A percentile compares a stretch with the other conserved stretches of the same genome.
Evolutionary conservation across 768 basidiomycete species (phyloP).

Genomic region (Lentinula guzmanii): DNA sequence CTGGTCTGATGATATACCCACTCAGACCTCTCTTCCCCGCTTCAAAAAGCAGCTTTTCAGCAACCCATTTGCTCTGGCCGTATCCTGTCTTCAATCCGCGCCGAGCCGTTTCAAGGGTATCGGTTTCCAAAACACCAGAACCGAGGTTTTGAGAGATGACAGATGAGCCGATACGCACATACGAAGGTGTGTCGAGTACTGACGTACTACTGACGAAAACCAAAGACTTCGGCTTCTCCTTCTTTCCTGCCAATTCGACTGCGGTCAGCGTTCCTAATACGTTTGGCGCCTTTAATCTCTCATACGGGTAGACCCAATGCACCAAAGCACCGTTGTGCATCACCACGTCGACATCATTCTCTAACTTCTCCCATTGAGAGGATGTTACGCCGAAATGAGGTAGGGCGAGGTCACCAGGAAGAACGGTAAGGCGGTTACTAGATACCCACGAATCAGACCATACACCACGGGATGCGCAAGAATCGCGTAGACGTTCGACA

Average conservation of each 20-base stretch:
- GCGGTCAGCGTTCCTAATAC: conserved; percentile 88
- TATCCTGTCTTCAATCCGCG: conserved; percentile 81
- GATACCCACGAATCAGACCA: conserved; percentile 86
- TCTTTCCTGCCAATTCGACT: conserved; percentile 66
- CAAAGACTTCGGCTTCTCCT: conserved; percentile 65
- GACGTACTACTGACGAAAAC: conserved; percentile 96
- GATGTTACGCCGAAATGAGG: conserved; percentile 65
- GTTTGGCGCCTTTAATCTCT: conserved; percentile 85
- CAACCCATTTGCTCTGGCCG: conserved; percentile 98
- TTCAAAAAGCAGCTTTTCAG: conserved; percentile 89
- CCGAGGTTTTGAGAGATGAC: conserved; percentile 28
- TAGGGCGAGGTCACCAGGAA: conserved; percentile 77
- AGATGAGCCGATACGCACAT: conserved; percentile 80
- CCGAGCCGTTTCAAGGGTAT: conserved; percentile 84
- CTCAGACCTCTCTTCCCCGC: conserved; percentile 81
- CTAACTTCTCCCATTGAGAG: conserved; percentile 60
- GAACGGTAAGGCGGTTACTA: conserved; percentile 64
- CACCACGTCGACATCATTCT: conserved; percentile 72
- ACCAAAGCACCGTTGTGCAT: conserved; percentile 98
- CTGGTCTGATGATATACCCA: conserved; percentile 87
- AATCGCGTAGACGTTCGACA: conserved; percentile 62
- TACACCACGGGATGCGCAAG: conserved; percentile 70
- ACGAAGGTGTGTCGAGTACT: conserved; percentile 88
- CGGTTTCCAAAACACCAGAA: conserved; percentile 80
- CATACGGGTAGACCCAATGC: conserved; percentile 99